Base-by-base conservation (phyloP, 163 green algal genomes). In the Volvox carteri region DNA sequence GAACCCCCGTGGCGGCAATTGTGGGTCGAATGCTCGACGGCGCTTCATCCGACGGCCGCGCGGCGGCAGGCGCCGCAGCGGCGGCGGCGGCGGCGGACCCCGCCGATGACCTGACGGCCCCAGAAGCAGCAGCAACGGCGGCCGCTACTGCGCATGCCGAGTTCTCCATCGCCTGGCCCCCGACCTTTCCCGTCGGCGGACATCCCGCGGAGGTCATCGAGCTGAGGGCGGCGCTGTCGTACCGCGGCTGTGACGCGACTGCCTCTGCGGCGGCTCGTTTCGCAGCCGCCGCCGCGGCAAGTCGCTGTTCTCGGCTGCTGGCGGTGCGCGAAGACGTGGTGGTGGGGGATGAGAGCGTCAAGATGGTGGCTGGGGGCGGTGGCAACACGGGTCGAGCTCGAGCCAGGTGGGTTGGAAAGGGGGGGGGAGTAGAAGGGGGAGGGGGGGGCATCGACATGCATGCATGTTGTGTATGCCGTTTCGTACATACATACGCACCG, bases 81-180 rank as follows among this genome's bases (percentile, higher is more conserved):
- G 30, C n/a, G 56, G 2, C 78, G 58, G 2, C 41, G 25, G 16
- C 58, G 5, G 78, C 18, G 11, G 78, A 56, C 4, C 67, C 46
- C 48, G 46, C 62, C 35, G 67, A 72, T n/a, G n/a, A n/a, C n/a
- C n/a, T n/a, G n/a, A n/a, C n/a, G 23, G 30, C 30, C 30, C 28
- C 70, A 41, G 41, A 18, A 23, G 11, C 79, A n/a, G 7, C 41
- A 18, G 3, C n/a, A 46, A 30, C n/a, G 56, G 2, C 78, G 58
- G 2, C 41, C 35, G 16, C 58, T 8, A 58, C 18, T 12, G 78
- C 78, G 14, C 67, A 46, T 35, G 46, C 62, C 35, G 67, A 72
- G 46, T 87, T 87, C 65, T 72, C 18, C 11, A 72, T 87, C 46
- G 81, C 81, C 48, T 87, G 81, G 81, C 81, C 81, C 42, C 81